Base-by-base conservation (phyloP, 2,329 filamentous ascomycete species). In the Aspergillus bombycis region DNA sequence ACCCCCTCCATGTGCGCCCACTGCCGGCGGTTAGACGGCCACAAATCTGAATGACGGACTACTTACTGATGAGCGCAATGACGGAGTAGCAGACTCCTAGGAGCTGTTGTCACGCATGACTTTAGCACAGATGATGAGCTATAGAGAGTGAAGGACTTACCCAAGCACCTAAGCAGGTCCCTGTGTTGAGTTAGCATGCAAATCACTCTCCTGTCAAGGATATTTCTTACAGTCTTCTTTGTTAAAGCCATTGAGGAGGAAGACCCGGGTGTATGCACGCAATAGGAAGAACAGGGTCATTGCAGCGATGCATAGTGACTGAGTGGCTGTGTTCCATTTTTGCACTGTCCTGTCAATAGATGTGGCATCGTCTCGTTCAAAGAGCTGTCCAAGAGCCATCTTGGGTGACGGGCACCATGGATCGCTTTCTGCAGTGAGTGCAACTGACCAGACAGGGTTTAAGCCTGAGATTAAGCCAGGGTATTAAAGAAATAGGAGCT, bases 1-100 rank as follows among this genome's bases (percentile, higher is more conserved):
- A 3, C 79, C 79, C 41, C 77, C 79, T 46, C 78, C 79, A 60
- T 77, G 74, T 19, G 71, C 58, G 32, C 73, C 73, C 73, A 74
- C 71, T 74, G 43, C 8, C 14, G 4, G 32, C 10, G 46, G 19
- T 43, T 72, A 61, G 71, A 59, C n/a, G 36, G 48, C 9, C 54
- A 10, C 14, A 21, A 16, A 48, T 23, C 16, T 6, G 5, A 19
- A n/a, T 5, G 7, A 30, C 16, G 53, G 4, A 21, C 26, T 50
- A 55, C 70, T 45, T 64, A 73, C 70, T 72, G 54, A 70, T 67
- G 30, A 73, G 48, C 1, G 71, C 64, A 56, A 72, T 68, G 10
- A 70, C 32, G 10, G 68, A 73, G 58, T 73, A 72, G 14, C 55
- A 62, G n/a, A 69, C 46, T 8, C 71, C 71, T 8, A 71, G 67